A percentile compares a stretch with the other conserved stretches of the same genome.
These are phyloP conservation scores for Colletotrichum tabaci DNA, from an alignment of 2,329 filamentous ascomycete species.

Conservation along the genomic window DNA sequence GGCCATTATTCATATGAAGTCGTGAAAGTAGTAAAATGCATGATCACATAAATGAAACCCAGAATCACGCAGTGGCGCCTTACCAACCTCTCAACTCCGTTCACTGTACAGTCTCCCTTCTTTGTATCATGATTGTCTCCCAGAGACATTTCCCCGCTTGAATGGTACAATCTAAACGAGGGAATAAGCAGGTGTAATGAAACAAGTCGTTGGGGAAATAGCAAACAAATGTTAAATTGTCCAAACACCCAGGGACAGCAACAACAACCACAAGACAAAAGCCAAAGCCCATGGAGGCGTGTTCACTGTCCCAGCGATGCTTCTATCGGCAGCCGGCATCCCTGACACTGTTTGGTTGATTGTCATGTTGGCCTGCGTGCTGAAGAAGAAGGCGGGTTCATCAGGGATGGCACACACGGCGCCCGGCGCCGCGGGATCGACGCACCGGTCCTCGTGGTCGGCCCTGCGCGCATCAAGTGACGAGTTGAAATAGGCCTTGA, in stretches of 20 bases:
- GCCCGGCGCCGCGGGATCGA: conserved; percentile 51
- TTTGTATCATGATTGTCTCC: neutral
- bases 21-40: neutral
- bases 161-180: neutral
- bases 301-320: neutral
- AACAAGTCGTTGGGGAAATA: neutral
- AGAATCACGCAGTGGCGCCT: neutral
- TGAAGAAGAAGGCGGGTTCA: conserved; percentile 65
- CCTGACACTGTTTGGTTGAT: conserved; percentile 61
- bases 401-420: conserved; percentile 68
- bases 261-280: neutral
- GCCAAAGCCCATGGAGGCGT: conserved; percentile 20
- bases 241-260: conserved; percentile 20
- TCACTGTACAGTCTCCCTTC: neutral
- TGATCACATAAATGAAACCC: neutral
- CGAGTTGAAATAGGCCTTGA: conserved; percentile 87
- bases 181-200: neutral
- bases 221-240: conserved; percentile 14
- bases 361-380: conserved; percentile 60
- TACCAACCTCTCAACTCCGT: neutral
- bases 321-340: neutral
- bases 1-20: conserved; percentile 11
- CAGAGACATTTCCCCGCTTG: neutral
- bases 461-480: conserved; percentile 59
- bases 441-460: conserved; percentile 58